Evolutionary conservation across 345 rosid species (phyloP).

Genomic region (Ceriops zippeliana): DNA sequence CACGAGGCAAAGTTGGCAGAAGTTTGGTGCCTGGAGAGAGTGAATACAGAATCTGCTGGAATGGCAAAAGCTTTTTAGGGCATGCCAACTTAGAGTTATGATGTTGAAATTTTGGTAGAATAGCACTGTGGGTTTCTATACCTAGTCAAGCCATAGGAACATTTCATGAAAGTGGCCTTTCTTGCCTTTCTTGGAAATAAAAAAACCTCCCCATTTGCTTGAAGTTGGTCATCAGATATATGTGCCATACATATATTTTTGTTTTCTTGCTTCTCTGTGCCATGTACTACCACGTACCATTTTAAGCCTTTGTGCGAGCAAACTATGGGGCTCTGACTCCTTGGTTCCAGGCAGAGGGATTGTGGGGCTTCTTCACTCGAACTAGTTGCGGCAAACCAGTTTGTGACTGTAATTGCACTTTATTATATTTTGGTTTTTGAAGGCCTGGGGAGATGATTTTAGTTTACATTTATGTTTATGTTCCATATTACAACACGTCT

Average conservation of each 20-base stretch:
- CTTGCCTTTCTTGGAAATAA: slow-evolving; percentile 24
- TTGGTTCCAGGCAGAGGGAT: too few species aligned
- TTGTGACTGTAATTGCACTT: too few species aligned
- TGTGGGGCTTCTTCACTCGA: too few species aligned
- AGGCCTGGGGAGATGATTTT: too few species aligned
- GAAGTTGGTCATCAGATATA: slow-evolving; percentile 6
- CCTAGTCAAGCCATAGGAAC: slow-evolving; percentile 30
- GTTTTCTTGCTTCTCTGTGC: background rate
- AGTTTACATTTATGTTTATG: too few species aligned
- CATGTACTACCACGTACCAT: too few species aligned
- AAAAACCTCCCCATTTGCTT: slow-evolving; percentile 11
- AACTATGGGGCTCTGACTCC: too few species aligned
- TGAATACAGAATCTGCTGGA: slow-evolving; percentile 2
- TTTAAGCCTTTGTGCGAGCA: too few species aligned
- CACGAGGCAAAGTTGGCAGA: slow-evolving; percentile 17
- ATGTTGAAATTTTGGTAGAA: slow-evolving; percentile 43
- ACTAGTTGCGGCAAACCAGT: too few species aligned
- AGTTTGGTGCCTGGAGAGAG: slow-evolving; percentile 15
- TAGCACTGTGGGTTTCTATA: slow-evolving; percentile 23
- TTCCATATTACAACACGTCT: too few species aligned
- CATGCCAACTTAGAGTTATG: slow-evolving; percentile 24
- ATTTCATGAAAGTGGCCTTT: slow-evolving; percentile 14
- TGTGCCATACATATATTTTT: slow-evolving; percentile 3
- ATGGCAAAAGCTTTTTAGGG: slow-evolving; percentile 7
- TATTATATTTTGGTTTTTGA: too few species aligned